A percentile compares a stretch with the other conserved stretches of the same genome.
These are phyloP conservation scores for Aspergillus brasiliensis DNA, from an alignment of 2,329 filamentous ascomycete species.

Conservation along the genomic window DNA sequence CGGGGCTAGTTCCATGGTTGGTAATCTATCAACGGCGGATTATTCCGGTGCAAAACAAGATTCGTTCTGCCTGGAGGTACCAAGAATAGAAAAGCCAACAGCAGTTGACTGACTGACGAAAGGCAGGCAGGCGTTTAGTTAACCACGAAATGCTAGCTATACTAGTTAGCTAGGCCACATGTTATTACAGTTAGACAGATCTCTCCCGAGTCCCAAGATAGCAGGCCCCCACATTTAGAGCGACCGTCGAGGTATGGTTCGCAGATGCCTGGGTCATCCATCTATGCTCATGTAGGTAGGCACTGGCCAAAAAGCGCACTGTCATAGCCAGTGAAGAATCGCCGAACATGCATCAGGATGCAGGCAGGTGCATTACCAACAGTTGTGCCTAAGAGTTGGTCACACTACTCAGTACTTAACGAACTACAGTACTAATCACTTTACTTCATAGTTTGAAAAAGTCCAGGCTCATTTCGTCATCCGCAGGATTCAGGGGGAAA, in stretches of 20 bases:
- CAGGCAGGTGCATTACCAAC: background rate
- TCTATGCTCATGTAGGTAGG: background rate
- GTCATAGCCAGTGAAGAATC: background rate
- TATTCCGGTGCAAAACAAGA: constrained; percentile 10
- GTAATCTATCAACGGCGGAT: constrained; percentile 8
- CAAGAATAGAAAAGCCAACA: constrained; percentile 4
- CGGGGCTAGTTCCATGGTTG: constrained; percentile 14
- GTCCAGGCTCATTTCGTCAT: constrained; percentile 10
- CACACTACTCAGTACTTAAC: background rate
- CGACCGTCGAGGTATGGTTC: background rate
- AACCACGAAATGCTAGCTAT: too few relatives aligned
- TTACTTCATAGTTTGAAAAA: background rate
- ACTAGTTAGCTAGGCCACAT: too few relatives aligned
- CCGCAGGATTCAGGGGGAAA: constrained; percentile 5
- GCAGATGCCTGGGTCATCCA: background rate
- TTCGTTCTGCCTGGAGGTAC: constrained; percentile 3
- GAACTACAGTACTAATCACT: too few relatives aligned
- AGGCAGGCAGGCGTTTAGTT: too few relatives aligned
- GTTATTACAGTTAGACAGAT: too few relatives aligned
- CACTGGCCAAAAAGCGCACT: background rate
- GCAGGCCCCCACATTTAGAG: background rate
- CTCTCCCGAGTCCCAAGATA: background rate
- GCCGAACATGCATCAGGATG: background rate
- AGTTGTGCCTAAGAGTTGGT: background rate
- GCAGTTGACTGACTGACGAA: background rate